Evolutionary conservation across 2,329 filamentous ascomycete genomes (phyloP).

Genomic region (Dryadomyces quercus-mongolicae): DNA sequence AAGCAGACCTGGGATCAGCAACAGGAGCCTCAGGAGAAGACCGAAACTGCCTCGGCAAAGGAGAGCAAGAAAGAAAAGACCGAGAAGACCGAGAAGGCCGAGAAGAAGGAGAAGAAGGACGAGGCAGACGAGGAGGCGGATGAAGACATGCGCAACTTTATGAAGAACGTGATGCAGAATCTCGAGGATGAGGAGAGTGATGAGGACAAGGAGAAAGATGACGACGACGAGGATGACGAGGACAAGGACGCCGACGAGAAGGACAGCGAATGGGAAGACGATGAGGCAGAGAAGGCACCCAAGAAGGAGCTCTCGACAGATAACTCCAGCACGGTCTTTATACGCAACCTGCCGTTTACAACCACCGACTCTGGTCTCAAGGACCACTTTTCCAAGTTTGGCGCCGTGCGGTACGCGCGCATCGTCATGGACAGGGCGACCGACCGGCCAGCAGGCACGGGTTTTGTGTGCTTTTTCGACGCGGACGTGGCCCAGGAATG

Average conservation of each 20-base stretch:
- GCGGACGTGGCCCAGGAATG: constrained; percentile 64
- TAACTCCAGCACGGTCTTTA: constrained; percentile 71
- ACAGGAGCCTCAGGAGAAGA: constrained; percentile 14
- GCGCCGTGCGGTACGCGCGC: constrained; percentile 77
- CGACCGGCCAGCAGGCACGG: constrained; percentile 80
- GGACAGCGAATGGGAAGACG: constrained; percentile 18
- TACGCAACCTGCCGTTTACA: constrained; percentile 89
- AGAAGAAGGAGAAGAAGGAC: constrained; percentile 16
- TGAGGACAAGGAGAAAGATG: constrained; percentile 34
- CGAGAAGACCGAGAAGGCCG: too few species aligned
- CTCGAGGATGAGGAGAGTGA: constrained; percentile 44
- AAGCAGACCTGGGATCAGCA: constrained; percentile 69
- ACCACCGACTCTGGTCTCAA: constrained; percentile 72
- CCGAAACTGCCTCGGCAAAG: constrained; percentile 15
- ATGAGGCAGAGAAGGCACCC: constrained; percentile 14
- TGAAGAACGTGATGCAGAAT: constrained; percentile 45
- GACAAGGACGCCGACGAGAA: constrained; percentile 31
- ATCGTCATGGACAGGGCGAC: constrained; percentile 81
- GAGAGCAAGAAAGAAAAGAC: constrained; percentile 15
- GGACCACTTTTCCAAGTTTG: constrained; percentile 79
- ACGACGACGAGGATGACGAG: constrained; percentile 30
- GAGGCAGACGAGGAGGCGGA: constrained; percentile 16
- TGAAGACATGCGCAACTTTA: constrained; percentile 36
- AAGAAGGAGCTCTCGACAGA: constrained; percentile 32
- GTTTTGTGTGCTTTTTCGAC: constrained; percentile 86